Conservation (phyloP, 345 rosid genomes). For the Kernera saxatilis region DNA sequence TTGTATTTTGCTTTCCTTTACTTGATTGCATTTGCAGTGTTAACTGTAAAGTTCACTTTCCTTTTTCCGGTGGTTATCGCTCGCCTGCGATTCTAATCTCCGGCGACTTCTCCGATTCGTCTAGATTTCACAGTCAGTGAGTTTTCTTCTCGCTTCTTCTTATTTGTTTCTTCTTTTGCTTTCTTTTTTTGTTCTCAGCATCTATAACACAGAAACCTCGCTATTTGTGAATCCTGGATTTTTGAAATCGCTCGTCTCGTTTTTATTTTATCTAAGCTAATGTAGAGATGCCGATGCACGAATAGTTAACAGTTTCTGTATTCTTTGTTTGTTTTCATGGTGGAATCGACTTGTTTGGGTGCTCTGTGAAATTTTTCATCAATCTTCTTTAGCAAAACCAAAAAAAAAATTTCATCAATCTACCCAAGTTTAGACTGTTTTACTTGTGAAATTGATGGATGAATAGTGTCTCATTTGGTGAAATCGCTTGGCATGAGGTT, state of each 20-base stretch:
- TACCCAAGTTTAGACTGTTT: not conserved
- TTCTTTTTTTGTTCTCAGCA: not conserved
- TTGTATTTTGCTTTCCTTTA: not conserved
- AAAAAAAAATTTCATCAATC: too few relatives aligned
- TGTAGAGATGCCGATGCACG: not conserved
- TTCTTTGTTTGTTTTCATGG: not conserved
- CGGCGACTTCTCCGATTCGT: constrained; percentile 4
- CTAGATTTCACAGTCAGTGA: not conserved
- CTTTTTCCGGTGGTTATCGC: not conserved
- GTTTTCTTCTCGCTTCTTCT: not conserved
- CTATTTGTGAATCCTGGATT: not conserved
- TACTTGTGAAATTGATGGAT: not conserved
- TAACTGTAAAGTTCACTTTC: not conserved
- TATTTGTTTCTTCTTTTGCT: not conserved
- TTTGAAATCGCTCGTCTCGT: not conserved
- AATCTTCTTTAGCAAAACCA: too few relatives aligned
- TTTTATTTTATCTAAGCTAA: not conserved
- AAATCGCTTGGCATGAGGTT: not conserved
- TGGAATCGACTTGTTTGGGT: not conserved
- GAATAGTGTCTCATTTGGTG: not conserved
- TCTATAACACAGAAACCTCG: not conserved
- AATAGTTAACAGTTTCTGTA: not conserved
- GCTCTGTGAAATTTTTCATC: not conserved
- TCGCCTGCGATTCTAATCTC: not conserved
- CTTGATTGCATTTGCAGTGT: not conserved